These are phyloP conservation scores for Solanum aculeatissimum DNA, from an alignment of 305 asterid species.

Conservation along the genomic window DNA sequence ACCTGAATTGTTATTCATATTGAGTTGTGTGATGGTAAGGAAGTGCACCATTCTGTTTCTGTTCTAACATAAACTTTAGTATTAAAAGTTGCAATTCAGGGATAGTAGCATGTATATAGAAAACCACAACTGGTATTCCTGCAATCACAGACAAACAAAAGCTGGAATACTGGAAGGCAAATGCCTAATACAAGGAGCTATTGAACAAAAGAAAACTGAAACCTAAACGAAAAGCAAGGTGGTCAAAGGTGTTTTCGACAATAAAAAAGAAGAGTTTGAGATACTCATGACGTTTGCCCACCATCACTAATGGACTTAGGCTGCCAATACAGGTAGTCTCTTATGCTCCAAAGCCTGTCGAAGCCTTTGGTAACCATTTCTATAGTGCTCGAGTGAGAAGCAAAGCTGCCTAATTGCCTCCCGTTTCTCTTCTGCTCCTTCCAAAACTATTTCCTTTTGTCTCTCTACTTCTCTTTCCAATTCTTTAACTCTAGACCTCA, in stretches of 20 bases:
- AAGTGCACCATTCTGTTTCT: not conserved
- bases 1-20: not conserved
- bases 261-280: not conserved
- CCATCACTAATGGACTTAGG: conserved; percentile 17
- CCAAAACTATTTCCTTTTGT: conserved; percentile 39
- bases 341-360: conserved; percentile 41
- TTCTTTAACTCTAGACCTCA: conserved; percentile 36
- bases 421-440: conserved; percentile 91
- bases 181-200: not conserved
- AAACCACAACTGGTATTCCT: not conserved
- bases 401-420: conserved; percentile 95
- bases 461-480: conserved; percentile 50
- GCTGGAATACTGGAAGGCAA: not conserved
- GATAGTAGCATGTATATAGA: not conserved
- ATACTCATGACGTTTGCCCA: not conserved
- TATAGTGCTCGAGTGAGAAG: conserved; percentile 78
- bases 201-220: not conserved
- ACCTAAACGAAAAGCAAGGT: not conserved
- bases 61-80: no score
- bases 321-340: conserved; percentile 39
- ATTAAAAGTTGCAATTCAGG: not conserved
- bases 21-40: not conserved
- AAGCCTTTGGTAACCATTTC: conserved; percentile 59
- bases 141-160: not conserved
- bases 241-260: not conserved